Percentiles rank a stretch among this genome's conserved stretches.
Conservation (phyloP, 1,284 basidiomycete genomes). For the Rhodotorula sp. region DNA sequence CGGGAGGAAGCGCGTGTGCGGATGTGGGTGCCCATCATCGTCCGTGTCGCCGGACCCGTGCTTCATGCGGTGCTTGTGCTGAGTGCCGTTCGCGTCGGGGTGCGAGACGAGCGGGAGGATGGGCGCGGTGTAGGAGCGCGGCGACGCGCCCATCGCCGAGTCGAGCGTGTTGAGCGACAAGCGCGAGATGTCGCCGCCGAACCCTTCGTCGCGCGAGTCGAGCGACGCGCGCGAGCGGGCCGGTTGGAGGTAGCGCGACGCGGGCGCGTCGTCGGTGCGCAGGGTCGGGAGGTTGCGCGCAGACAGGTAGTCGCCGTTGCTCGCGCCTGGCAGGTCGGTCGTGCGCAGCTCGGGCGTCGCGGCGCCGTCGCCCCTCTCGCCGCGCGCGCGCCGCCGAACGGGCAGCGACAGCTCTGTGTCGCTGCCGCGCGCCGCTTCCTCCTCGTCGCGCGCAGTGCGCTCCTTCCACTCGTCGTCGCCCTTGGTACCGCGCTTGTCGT, state of each 20-base stretch:
- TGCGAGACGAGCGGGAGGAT: conserved; percentile 2
- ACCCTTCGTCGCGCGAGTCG: conserved; percentile 21
- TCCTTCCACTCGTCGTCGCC: background rate
- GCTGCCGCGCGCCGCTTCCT: conserved; percentile 14
- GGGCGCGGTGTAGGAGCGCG: background rate
- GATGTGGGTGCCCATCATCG: conserved; percentile 1
- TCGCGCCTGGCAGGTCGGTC: background rate
- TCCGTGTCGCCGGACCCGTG: background rate
- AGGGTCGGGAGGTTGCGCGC: conserved; percentile 6
- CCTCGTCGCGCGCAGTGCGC: conserved; percentile 1
- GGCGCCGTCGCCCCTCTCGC: conserved; percentile 17
- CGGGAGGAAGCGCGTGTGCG: conserved; percentile 22
- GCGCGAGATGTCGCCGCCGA: conserved; percentile 17
- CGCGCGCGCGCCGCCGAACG: background rate
- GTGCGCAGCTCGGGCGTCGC: conserved; percentile 22
- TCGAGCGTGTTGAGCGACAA: conserved; percentile 21
- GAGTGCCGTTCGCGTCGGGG: background rate
- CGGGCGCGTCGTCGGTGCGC: background rate
- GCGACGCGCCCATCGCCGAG: conserved; percentile 17
- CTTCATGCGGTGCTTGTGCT: background rate
- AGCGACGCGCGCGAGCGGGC: background rate
- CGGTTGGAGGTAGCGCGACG: background rate
- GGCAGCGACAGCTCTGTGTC: conserved; percentile 3
- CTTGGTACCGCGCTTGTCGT: background rate
- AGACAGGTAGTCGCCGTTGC: conserved; percentile 13